Conservation (phyloP, 306 rosid species). For the Astragalus glycyphyllos region DNA sequence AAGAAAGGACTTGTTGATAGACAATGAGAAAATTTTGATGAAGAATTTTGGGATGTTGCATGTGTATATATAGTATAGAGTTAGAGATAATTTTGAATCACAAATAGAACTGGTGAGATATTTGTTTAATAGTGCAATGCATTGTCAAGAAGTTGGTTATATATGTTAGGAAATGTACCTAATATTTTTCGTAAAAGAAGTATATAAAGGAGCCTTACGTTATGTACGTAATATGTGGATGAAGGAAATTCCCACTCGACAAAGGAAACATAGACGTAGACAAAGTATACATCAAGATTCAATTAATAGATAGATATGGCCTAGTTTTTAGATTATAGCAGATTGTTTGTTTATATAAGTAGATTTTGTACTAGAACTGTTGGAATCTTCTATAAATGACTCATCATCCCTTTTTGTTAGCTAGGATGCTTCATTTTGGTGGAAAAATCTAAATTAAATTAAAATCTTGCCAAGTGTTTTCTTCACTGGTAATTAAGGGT, state of each 20-base stretch:
- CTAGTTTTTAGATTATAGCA: not conserved
- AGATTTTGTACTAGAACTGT: not conserved
- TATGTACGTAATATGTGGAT: not conserved
- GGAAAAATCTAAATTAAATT: no score
- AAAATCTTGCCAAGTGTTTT: no score
- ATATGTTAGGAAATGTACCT: not conserved
- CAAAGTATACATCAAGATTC: not conserved
- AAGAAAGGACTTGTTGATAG: conserved; percentile 9
- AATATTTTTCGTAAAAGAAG: conserved; percentile 4
- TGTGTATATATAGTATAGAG: conserved; percentile 4
- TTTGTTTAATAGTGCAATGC: not conserved
- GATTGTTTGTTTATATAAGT: not conserved
- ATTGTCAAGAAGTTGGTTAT: not conserved
- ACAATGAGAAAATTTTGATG: not conserved
- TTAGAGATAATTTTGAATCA: not conserved
- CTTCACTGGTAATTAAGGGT: no score
- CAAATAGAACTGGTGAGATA: no score
- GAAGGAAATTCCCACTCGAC: not conserved
- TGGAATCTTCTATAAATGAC: not conserved
- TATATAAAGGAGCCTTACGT: not conserved
- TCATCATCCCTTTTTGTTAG: not conserved
- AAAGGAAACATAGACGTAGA: not conserved
- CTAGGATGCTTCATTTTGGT: no score
- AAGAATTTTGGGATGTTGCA: conserved; percentile 7
- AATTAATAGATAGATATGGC: not conserved